Base-by-base conservation (phyloP, 495 filamentous ascomycete genomes). In the Penicillium herquei region DNA sequence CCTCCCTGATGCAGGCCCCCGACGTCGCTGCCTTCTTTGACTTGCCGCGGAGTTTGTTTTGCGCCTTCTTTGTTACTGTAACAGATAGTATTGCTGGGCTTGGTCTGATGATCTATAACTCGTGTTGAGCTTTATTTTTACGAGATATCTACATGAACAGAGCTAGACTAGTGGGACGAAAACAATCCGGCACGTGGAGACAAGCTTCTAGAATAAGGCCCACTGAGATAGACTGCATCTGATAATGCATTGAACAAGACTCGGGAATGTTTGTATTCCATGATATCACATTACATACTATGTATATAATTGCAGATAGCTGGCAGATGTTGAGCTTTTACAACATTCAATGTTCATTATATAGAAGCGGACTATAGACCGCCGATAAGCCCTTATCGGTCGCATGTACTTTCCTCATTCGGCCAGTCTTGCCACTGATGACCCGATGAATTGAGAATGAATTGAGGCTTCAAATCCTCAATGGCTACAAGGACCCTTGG, bases 321-420 rank as follows among this genome's bases (percentile, higher is more conserved):
- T 26, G 4, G 21, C 21, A 26, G 21, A 26, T 26, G 21, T 26
- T 26, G 21, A 26, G 21, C 21, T 26, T 26, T 26, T 26, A 26
- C 21, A 26, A 26, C 21, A 26, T 26, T 26, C 21, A 26, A 26
- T 26, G 21, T 26, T 26, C 4, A 2, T 2, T 26, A 31, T 40
- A n/a, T n/a, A n/a, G n/a, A n/a, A 49, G 54, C 63, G 59, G 53
- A 41, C 41, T 47, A 40, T 30, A 32, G 39, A 47, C 46, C 57
- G 55, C 61, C 41, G 54, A 46, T 60, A 46, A 16, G n/a, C 39
- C 39, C 56, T 61, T 61, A 64, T 64, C 57, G 11, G 13, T 16
- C 49, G 65, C 62, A 46, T 65, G 56, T 42, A 67, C 65, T 54
- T 67, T 32, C 65, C 40, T 3, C 44, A 55, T 65, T 52, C 8